Base-by-base conservation (phyloP, 1,139 yeast species). In the Geotrichum cucujoidarum region DNA sequence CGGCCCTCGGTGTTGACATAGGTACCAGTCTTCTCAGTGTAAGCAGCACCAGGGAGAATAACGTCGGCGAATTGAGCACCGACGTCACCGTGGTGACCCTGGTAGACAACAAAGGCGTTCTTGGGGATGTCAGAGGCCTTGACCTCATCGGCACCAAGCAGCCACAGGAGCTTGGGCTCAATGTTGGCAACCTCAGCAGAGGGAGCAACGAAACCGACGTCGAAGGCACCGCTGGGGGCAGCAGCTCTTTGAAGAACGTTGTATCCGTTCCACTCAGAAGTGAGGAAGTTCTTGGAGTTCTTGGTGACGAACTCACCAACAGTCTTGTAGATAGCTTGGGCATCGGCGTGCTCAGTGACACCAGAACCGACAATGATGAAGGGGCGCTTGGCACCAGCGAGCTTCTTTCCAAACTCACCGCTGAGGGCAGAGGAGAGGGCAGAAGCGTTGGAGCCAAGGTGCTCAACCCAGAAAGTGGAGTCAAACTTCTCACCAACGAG, bases 21-120 rank as follows among this genome's bases (percentile, higher is more conserved):
- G 13, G 95, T 87, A 53, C 85, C 92, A 29, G 83, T 71, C 71
- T 87, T 87, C 67, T 87, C 95, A 38, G 95, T 87, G 76, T 83
- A 87, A 39, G 95, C 95, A 35, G 92, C 76, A 48, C 92, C 92
- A 49, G 95, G 95, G 58, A 87, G 76, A 53, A 87, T 78, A 39
- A 87, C 95, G 65, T 87, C 95, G 42, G 95, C 95, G 60, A 79
- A 77, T 17, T 92, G 83, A 27, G 95, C 95, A 59, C 95, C 95
- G 34, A 78, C 67, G 59, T 87, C 95, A 71, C 95, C 95, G 68
- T 87, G 95, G 68, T 87, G 95, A 49, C 95, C 95, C 71, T 87
- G 90, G 71, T 87, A 87, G 49, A 87, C 82, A 34, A 87, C 95
- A 65, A 87, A 87, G 8, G 95, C 89, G 64, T 87, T 94, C 66